A percentile compares a stretch with the other conserved stretches of the same genome.
Evolutionary conservation across 345 rosid species (phyloP).

Genomic region (Leavenworthia alabamica): DNA sequence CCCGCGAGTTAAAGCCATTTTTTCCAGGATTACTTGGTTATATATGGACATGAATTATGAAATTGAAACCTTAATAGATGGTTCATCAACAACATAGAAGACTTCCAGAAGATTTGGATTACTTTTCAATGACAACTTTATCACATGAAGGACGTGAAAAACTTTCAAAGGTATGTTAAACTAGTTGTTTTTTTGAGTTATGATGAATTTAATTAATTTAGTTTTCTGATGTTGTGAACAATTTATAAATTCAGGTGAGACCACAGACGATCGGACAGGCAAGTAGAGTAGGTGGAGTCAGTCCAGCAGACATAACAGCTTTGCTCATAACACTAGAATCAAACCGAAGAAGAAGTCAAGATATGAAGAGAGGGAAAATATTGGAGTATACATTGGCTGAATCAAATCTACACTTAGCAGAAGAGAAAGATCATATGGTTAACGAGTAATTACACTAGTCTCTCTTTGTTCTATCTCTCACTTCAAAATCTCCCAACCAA

Average conservation of each 20-base stretch:
- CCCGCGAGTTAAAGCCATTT: too few relatives aligned
- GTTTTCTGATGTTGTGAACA: background rate
- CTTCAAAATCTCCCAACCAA: too few relatives aligned
- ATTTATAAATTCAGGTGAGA: conserved; percentile 51
- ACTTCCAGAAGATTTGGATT: conserved; percentile 84
- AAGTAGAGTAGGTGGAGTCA: conserved; percentile 91
- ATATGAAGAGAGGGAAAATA: conserved; percentile 47
- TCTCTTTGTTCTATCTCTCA: too few relatives aligned
- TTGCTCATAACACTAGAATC: conserved; percentile 77
- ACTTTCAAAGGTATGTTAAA: conserved; percentile 74
- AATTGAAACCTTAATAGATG: conserved; percentile 45
- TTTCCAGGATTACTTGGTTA: too few relatives aligned
- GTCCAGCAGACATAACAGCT: conserved; percentile 93
- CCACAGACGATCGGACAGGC: conserved; percentile 95
- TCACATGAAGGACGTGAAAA: conserved; percentile 93
- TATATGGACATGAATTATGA: background rate
- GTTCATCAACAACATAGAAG: conserved; percentile 71
- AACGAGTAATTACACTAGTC: conserved; percentile 13
- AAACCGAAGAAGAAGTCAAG: conserved; percentile 59
- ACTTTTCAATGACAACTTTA: conserved; percentile 70
- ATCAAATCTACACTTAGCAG: conserved; percentile 7
- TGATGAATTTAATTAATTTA: background rate
- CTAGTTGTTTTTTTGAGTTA: background rate
- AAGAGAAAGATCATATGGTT: conserved; percentile 12
- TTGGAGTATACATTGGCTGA: conserved; percentile 35